Evolutionary conservation across 1,139 yeast genomes (phyloP), one percentile per base, ranked within the genome.

Genomic region (Kurtzmaniella quercitrusa): DNA sequence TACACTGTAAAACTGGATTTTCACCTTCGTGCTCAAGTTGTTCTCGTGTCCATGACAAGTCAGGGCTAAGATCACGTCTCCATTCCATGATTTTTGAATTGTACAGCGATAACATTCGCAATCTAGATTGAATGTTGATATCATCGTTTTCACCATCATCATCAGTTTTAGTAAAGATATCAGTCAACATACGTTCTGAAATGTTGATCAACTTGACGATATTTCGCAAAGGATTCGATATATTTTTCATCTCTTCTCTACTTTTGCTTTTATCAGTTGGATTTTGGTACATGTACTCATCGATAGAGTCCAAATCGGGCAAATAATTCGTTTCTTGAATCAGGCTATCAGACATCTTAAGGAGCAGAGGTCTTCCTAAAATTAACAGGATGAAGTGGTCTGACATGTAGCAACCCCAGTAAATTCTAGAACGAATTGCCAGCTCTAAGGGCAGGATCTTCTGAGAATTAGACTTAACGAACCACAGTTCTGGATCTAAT

Each of bases 331-430:
- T 74, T 50, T 79, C 84, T 0, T 82, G 80, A 6, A 80, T 78
- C 1, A 83, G 71, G 0, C 84, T 78, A 52, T 81, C 84, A 34
- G 76, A 71, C 40, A 76, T 65, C 49, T 79, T 78, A 45, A 81
- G 60, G 2, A 78, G 62, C 0, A 83, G 74, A 0, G 84, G 83
- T 39, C 86, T 59, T 1, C 87, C 86, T 41, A 80, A 57, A 41
- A 80, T 63, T 40, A 80, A 59, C 55, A 82, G 74, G 21, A 80
- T 76, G 50, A 80, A 78, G 52, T 80, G 84, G 53, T 81, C 87
- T 2, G 84, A 83, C 48, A 80, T 66, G 52, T 76, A 81, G 42
- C 82, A 73, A 1, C 87, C 86, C 87, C 87, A 81, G 54, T 78
- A 81, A 8, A 81, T 77, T 48, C 87, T 62, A 37, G 80, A 72